phyloP scores from a whole-genome alignment of 108 stramenopile genomes.

The Stephanodiscus minutulus region DNA sequence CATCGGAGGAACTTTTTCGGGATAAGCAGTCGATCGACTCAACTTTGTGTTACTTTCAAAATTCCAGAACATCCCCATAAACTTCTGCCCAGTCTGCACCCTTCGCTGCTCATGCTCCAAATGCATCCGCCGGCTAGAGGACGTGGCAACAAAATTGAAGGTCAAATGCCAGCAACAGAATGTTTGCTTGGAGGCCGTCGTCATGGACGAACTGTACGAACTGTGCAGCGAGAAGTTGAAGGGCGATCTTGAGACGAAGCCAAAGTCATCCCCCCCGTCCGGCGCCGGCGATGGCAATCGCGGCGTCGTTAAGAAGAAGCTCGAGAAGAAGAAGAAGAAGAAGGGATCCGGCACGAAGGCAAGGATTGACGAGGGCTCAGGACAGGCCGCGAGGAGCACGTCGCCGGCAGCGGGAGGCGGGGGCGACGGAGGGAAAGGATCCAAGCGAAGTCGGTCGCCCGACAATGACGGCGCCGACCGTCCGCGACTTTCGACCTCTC shows the following conservation, averaged over 20 bases:
- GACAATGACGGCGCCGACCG: slow-evolving; percentile 3
- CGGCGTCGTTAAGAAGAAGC: neutral
- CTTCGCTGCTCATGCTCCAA: slow-evolving; percentile 44
- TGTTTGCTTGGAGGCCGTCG: slow-evolving; percentile 14
- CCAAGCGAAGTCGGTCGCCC: neutral
- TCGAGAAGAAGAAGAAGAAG: neutral
- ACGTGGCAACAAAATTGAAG: slow-evolving; percentile 11
- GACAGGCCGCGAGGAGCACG: neutral
- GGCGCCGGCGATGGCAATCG: neutral
- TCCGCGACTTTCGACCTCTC: slow-evolving; percentile 3
- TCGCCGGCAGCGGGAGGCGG: neutral
- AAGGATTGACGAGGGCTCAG: neutral
- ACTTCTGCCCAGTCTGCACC: slow-evolving; percentile 46
- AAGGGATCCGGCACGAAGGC: slow-evolving; percentile 6
- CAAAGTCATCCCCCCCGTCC: no score
- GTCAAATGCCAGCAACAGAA: slow-evolving; percentile 28
- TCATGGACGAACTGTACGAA: slow-evolving; percentile 10
- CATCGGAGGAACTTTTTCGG: neutral
- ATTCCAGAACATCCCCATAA: slow-evolving; percentile 23
- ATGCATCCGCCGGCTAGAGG: slow-evolving; percentile 42
- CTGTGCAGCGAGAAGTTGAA: slow-evolving; percentile 25
- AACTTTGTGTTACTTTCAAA: neutral
- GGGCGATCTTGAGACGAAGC: neutral
- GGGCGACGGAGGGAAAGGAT: neutral
- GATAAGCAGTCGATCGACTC: neutral